Evolutionary conservation across 2,329 filamentous ascomycete genomes (phyloP).

Genomic region (Rutstroemia sydowiana): DNA sequence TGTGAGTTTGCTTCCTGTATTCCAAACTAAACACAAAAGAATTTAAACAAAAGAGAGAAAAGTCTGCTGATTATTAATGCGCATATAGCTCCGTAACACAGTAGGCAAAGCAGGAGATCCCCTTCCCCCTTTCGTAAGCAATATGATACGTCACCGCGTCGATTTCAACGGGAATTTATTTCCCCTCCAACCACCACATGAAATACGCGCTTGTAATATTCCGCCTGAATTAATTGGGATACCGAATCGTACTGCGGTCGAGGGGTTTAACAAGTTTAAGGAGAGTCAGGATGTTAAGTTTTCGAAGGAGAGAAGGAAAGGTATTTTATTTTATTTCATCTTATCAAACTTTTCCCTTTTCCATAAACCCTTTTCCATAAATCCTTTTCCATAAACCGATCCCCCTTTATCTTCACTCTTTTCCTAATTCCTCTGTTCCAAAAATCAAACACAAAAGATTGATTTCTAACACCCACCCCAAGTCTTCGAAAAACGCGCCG

Average conservation of each 20-base stretch:
- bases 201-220: constrained; percentile 60
- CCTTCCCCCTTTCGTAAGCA: constrained; percentile 67
- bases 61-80: neutral
- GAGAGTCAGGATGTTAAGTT: constrained; percentile 67
- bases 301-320: constrained; percentile 56
- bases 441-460: too few relatives aligned
- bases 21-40: neutral
- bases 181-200: constrained; percentile 54
- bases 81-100: constrained; percentile 18
- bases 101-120: constrained; percentile 84
- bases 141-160: constrained; percentile 90
- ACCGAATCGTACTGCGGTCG: constrained; percentile 71
- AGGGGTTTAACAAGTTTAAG: constrained; percentile 76
- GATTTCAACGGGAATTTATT: constrained; percentile 70
- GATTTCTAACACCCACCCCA: too few relatives aligned
- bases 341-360: too few relatives aligned
- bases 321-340: too few relatives aligned
- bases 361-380: too few relatives aligned
- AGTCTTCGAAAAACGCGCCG: neutral
- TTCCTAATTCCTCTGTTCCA: too few relatives aligned
- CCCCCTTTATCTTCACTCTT: too few relatives aligned
- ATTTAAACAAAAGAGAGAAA: too few relatives aligned
- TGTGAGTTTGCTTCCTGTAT: constrained; percentile 10
- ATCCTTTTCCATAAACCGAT: too few relatives aligned
- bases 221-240: constrained; percentile 62